Evolutionary conservation across 208 protist species (phyloP).

Genomic region (Acanthamoeba triangularis): DNA sequence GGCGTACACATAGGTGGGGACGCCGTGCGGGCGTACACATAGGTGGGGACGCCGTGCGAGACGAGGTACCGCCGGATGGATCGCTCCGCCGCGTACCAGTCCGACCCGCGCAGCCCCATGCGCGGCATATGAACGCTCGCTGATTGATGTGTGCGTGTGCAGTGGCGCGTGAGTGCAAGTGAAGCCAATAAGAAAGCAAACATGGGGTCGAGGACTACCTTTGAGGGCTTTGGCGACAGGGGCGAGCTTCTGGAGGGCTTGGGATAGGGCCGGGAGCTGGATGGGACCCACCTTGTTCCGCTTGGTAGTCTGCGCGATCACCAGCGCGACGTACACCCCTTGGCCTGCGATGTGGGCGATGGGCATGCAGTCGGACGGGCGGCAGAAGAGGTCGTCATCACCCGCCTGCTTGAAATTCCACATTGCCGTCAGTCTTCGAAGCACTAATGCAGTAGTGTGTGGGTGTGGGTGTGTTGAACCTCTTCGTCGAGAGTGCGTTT

Average conservation of each 20-base stretch:
- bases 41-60: conserved; percentile 14
- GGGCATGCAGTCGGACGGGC: neutral
- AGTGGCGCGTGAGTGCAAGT: no score
- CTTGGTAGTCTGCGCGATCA: conserved; percentile 49
- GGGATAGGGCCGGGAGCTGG: conserved; percentile 3
- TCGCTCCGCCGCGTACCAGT: conserved; percentile 47
- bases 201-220: neutral
- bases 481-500: neutral
- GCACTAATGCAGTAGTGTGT: neutral
- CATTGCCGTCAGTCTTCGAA: neutral
- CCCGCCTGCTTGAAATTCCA: neutral
- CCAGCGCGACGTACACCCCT: conserved; percentile 9
- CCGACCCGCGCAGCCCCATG: conserved; percentile 18
- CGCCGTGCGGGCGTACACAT: conserved; percentile 66
- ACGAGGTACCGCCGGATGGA: conserved; percentile 18
- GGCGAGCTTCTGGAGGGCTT: conserved; percentile 51
- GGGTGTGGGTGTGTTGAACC: neutral
- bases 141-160: neutral
- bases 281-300: neutral
- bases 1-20: no score
- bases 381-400: conserved; percentile 45
- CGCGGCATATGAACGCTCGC: conserved; percentile 45
- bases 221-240: neutral
- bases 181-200: neutral
- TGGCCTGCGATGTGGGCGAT: neutral